Evolutionary conservation across 306 rosid species (phyloP).

Genomic region (Oxytropis ochrocephala): DNA sequence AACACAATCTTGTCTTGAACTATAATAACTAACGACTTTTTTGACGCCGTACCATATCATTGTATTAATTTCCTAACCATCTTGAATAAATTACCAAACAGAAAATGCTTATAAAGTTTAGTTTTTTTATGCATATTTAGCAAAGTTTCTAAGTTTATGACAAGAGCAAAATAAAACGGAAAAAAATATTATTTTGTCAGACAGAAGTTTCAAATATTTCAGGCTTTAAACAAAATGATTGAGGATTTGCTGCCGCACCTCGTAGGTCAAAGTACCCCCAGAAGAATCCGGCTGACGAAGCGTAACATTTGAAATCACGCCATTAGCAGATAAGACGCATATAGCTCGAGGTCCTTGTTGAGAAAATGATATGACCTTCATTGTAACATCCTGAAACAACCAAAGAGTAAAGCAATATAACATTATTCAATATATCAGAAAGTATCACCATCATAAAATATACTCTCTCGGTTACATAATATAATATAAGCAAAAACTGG

Average conservation of each 20-base stretch:
- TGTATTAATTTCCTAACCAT: background rate
- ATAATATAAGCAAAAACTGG: too few relatives aligned
- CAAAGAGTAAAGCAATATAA: slow-evolving; percentile 15
- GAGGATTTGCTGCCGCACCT: slow-evolving; percentile 40
- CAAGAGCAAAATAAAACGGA: background rate
- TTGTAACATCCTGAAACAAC: slow-evolving; percentile 58
- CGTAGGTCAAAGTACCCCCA: slow-evolving; percentile 63
- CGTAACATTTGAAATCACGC: slow-evolving; percentile 65
- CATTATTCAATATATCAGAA: background rate
- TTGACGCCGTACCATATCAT: background rate
- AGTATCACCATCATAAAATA: background rate
- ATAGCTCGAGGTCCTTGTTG: slow-evolving; percentile 86
- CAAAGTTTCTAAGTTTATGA: background rate
- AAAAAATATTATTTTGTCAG: background rate
- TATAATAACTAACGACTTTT: background rate
- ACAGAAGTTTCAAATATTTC: background rate
- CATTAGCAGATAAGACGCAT: slow-evolving; percentile 72
- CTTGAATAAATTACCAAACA: background rate
- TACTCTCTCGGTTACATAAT: too few relatives aligned
- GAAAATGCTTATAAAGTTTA: background rate
- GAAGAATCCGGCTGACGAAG: slow-evolving; percentile 80
- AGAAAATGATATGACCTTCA: slow-evolving; percentile 64
- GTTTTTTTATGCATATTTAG: background rate
- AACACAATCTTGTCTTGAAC: background rate
- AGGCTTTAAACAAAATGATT: background rate